Base-by-base conservation (phyloP, 805 yeast species). In the Monosporozyma aerobia region DNA sequence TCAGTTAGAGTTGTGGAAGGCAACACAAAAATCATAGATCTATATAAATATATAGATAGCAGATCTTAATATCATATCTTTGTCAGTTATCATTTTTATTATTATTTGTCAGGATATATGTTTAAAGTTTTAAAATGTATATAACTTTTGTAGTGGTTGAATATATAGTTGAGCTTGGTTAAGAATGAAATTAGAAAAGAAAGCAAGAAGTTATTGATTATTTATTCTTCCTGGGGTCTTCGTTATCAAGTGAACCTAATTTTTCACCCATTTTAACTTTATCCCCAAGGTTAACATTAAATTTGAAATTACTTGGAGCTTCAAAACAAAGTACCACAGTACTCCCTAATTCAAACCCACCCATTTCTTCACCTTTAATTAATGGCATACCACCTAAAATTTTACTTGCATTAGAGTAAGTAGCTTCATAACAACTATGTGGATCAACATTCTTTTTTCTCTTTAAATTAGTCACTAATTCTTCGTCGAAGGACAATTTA, bases 271-370 rank as follows among this genome's bases (percentile, higher is more conserved):
- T 81, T 65, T 82, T 81, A 47, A 94, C 90, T 57, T 74, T 77
- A 59, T 89, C 83, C n/a, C 95, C 95, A 14, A 78, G 77, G 47
- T 77, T 73, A 46, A 90, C 77, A 39, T 77, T 72, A 63, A 90
- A 94, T 62, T 79, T 70, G 68, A 92, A 94, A 55, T 77, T 73
- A 53, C 77, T 78, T 27, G 99, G 99, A 1, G 97, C 99, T 71
- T 94, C 99, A 70, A 94, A 94, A 23, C 92, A 95, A 57, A 94
- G 75, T 16, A 94, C 99, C n/a, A 94, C 94, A 0, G 99, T 94
- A 30, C 95, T 85, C 0, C 99, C 99, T 51, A 94, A 75, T 73
- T 87, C 87, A 72, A 94, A 94, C 0, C 99, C 99, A 44, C 99
- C 99, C 78, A 94, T 86, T 69, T 94, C 96, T 63, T 88, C 87